phyloP scores from a whole-genome alignment of 495 filamentous ascomycete genomes.

The Parathielavia hyrcaniae region DNA sequence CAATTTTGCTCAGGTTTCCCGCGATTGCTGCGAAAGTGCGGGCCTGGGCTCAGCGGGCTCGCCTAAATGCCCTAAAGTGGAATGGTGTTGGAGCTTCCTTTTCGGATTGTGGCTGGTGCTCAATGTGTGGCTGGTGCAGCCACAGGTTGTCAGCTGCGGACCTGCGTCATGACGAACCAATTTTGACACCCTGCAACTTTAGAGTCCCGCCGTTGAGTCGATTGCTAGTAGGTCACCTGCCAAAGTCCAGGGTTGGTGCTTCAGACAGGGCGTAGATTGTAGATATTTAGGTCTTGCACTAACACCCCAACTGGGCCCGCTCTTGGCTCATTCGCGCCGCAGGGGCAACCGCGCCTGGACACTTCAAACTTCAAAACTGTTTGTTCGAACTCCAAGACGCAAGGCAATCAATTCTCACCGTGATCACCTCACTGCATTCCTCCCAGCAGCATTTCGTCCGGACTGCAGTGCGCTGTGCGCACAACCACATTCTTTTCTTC shows the following conservation, averaged over 20 bases:
- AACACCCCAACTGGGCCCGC: conserved; percentile 11
- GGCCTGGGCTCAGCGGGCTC: conserved; percentile 29
- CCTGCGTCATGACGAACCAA: too few relatives aligned
- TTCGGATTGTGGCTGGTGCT: conserved; percentile 6
- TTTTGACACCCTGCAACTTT: too few relatives aligned
- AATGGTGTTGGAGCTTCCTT: conserved; percentile 7
- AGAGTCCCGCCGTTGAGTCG: too few relatives aligned
- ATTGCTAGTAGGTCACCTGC: background rate
- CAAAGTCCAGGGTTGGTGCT: conserved; percentile 1
- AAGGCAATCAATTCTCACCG: conserved; percentile 9
- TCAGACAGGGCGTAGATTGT: too few relatives aligned
- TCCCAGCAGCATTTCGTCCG: background rate
- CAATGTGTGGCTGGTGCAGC: conserved; percentile 4
- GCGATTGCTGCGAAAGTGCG: conserved; percentile 34
- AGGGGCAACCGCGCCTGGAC: conserved; percentile 12
- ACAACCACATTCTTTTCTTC: conserved; percentile 16
- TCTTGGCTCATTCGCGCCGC: conserved; percentile 11
- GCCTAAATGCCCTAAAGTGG: conserved; percentile 29
- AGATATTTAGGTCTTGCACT: conserved; percentile 7
- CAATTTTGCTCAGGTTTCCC: conserved; percentile 35
- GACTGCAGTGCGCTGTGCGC: conserved; percentile 16
- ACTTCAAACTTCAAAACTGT: background rate
- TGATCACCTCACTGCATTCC: background rate
- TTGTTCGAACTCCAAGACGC: conserved; percentile 14
- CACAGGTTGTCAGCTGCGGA: conserved; percentile 10